A percentile compares a stretch with the other conserved stretches of the same genome.
Evolutionary conservation across 192 early-diverging fungal genomes (phyloP).

Genomic region (Umbelopsis sp.): DNA sequence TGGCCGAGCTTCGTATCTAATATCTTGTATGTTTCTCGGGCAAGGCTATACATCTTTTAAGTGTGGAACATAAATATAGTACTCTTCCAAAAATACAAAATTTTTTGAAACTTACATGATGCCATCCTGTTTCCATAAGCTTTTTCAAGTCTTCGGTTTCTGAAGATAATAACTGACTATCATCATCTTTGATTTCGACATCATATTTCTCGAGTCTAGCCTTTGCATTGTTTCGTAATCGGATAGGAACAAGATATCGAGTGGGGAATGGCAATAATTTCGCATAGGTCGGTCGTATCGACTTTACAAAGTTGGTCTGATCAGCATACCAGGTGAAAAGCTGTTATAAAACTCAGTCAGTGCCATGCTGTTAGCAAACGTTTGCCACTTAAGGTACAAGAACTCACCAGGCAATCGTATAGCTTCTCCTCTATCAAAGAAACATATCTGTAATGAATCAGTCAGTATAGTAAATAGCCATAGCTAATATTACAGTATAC

Average conservation of each 20-base stretch:
- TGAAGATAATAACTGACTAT: constrained; percentile 50
- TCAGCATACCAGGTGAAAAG: constrained; percentile 87
- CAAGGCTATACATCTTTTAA: constrained; percentile 70
- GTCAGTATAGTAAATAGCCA: neutral
- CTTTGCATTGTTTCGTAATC: constrained; percentile 72
- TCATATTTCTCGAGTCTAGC: constrained; percentile 65
- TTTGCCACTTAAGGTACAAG: neutral
- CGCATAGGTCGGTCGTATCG: constrained; percentile 73
- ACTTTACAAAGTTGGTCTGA: constrained; percentile 75
- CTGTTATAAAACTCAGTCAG: constrained; percentile 23
- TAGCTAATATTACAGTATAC: neutral
- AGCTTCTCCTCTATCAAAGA: constrained; percentile 79
- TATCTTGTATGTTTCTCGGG: constrained; percentile 64
- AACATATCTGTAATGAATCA: constrained; percentile 51
- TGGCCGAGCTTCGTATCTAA: constrained; percentile 74
- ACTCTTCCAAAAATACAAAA: neutral
- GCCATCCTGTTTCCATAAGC: constrained; percentile 41
- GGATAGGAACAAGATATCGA: constrained; percentile 70
- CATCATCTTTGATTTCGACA: constrained; percentile 38
- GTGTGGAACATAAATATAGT: neutral
- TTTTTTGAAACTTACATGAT: constrained; percentile 31
- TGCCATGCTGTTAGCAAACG: neutral
- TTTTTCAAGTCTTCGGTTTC: constrained; percentile 42
- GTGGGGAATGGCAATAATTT: constrained; percentile 70
- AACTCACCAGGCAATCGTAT: constrained; percentile 68